These are phyloP conservation scores for Triticum aestivum DNA, from an alignment of 176 grass and related monocot genomes.

Conservation along the genomic window IWGSC_CS_RefSeq_v2.1 NC_057807.1:534045724-534046223, in stretches of 20 bases:
- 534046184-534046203: no score
- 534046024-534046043: no score
- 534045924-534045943: conserved; percentile 62
- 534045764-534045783: conserved; percentile 90
- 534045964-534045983: conserved; percentile 44
- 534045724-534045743: conserved; percentile 67
- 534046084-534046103: no score
- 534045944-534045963: conserved; percentile 45
- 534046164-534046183: no score
- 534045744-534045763: conserved; percentile 85
- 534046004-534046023: no score
- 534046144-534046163: no score
- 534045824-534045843: conserved; percentile 47
- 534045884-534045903: conserved; percentile 67
- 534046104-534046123: no score
- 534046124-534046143: no score
- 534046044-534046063: no score
- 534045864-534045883: conserved; percentile 92
- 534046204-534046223: no score
- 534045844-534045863: conserved; percentile 57
- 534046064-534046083: no score
- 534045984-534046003: no score
- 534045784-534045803: conserved; percentile 68
- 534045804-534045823: conserved; percentile 59
- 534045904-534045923: conserved; percentile 36